Evolutionary conservation across 2,329 filamentous ascomycete genomes (phyloP), one percentile per base, ranked within the genome.

Genomic region (Trichoderma oligosporum): DNA sequence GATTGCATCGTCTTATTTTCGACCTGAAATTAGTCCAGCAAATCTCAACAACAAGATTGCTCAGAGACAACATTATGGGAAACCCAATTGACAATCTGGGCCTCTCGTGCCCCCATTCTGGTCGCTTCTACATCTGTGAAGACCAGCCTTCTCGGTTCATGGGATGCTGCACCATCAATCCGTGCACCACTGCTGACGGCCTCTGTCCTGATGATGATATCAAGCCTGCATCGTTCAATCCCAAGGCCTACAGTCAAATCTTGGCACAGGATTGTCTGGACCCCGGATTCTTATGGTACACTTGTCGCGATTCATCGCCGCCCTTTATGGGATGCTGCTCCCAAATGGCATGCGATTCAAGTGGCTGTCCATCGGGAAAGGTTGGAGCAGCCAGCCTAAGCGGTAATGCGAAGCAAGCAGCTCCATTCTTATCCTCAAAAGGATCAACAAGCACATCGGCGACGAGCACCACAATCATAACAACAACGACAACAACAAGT

Each of bases 251-350:
- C 47, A 36, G 55, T 0, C 56, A 63, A 1, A 69, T 76, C 9
- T 62, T 58, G 0, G 48, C 62, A 0, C 74, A 76, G 54, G 59
- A 60, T 6, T 76, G 74, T 46, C 39, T 62, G 39, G 63, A 61
- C 6, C 57, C 62, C 4, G 52, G 25, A 7, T 45, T 59, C 1
- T 20, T 62, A 0, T 77, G 73, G 72, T 74, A 70, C 47, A 65
- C 67, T 0, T 77, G 74, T 53, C 52, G 33, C 61, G 3, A 48
- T 1, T 63, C 63, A 4, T 59, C 25, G 0, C 67, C 69, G 16
- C 67, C 73, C 0, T 76, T 75, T 33, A 38, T 77, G 8, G 74
- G 74, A 7, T 76, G 74, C 48, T 76, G 74, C 27, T 36, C 58
- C 0, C 52, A 61, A 44, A 60, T 69, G 35, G 61, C 64, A 7